Conservation (phyloP, 2,329 filamentous ascomycete genomes). For the Amphichorda felina region DNA sequence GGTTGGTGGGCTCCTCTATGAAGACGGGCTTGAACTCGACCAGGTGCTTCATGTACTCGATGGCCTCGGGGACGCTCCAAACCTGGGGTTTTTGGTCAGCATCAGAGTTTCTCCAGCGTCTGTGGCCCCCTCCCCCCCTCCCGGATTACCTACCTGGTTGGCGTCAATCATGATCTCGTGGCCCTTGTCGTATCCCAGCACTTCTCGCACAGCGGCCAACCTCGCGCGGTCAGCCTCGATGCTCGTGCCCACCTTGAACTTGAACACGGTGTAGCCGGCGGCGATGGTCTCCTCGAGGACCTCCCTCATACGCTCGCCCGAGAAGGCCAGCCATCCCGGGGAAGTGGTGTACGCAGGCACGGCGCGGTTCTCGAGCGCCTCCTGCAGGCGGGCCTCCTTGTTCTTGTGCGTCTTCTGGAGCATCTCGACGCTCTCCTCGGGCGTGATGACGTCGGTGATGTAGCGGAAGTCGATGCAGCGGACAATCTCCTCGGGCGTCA, state of each 20-base stretch:
- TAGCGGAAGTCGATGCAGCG: constrained; percentile 87
- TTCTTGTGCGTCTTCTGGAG: constrained; percentile 52
- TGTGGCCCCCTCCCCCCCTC: not conserved
- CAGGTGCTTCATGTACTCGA: constrained; percentile 74
- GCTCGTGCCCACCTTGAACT: constrained; percentile 74
- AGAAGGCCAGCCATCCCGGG: constrained; percentile 83
- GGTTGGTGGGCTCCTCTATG: constrained; percentile 87
- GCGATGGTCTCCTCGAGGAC: constrained; percentile 65
- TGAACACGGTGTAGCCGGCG: constrained; percentile 76
- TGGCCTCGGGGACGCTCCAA: constrained; percentile 83
- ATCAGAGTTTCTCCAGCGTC: too few species aligned
- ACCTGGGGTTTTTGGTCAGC: constrained; percentile 23
- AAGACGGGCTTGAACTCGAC: constrained; percentile 83
- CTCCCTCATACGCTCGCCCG: constrained; percentile 72
- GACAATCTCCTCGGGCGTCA: constrained; percentile 80
- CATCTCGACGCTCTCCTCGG: constrained; percentile 66
- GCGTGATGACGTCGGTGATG: constrained; percentile 82
- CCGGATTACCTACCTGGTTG: constrained; percentile 45
- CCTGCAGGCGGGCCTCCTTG: constrained; percentile 59
- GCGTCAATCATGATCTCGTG: constrained; percentile 88
- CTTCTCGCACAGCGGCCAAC: constrained; percentile 61
- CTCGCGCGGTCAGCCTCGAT: constrained; percentile 60
- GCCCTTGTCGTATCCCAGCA: constrained; percentile 71
- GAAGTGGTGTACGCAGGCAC: constrained; percentile 86
- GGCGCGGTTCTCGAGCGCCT: constrained; percentile 61